These are phyloP conservation scores for Euphrasia confusa DNA, from an alignment of 257 asterid genomes.

Conservation along the genomic window DNA sequence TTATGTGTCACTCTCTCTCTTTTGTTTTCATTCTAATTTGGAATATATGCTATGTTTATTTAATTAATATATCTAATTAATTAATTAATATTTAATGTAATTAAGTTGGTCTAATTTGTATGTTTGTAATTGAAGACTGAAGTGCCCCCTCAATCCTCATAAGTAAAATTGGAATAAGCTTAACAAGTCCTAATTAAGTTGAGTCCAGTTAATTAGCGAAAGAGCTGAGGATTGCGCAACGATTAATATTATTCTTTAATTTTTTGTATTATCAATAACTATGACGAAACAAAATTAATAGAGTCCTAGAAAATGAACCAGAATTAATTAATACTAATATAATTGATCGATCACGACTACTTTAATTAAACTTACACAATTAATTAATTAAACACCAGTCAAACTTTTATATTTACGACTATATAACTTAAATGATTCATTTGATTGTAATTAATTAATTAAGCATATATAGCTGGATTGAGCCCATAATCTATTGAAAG, in stretches of 20 bases:
- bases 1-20: no score
- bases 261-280: not conserved
- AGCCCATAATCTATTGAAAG: not conserved
- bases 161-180: no score
- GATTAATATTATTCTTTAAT: not conserved
- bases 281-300: not conserved
- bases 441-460: slow-evolving; percentile 18
- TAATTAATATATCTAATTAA: no score
- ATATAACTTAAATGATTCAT: slow-evolving; percentile 10
- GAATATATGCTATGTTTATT: no score
- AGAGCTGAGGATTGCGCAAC: not conserved
- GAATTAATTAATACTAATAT: no score
- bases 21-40: no score
- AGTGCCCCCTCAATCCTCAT: no score
- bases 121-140: no score
- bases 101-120: not conserved
- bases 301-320: not conserved
- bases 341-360: slow-evolving; percentile 14
- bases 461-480: not conserved
- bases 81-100: not conserved
- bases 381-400: slow-evolving; percentile 31
- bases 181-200: no score
- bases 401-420: slow-evolving; percentile 19
- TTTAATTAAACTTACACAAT: not conserved
- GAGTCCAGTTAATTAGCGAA: no score